Conservation (phyloP, 1,284 basidiomycete genomes). For the Apiotrichum sp. region DNA sequence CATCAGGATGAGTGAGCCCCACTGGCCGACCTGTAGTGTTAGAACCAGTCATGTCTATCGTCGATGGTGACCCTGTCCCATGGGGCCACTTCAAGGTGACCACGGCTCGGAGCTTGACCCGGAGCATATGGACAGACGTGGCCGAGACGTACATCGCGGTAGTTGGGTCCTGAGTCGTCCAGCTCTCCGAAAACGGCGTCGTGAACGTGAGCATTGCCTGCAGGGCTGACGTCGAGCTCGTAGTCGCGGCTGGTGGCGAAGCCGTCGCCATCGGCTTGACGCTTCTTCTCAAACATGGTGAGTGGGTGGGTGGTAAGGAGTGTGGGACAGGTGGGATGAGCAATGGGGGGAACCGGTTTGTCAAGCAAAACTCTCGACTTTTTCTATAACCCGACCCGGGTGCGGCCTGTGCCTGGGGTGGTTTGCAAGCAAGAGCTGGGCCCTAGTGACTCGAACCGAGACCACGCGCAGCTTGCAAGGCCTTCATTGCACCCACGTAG, state of each 20-base stretch:
- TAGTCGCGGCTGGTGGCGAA: neutral
- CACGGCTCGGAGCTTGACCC: neutral
- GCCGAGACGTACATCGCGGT: conserved; percentile 17
- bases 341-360: neutral
- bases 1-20: conserved; percentile 22
- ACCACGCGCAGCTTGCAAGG: too few species aligned
- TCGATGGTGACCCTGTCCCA: neutral
- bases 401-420: too few species aligned
- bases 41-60: neutral
- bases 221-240: neutral
- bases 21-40: conserved; percentile 13
- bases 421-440: too few species aligned
- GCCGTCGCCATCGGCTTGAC: neutral
- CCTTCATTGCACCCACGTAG: too few species aligned
- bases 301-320: neutral
- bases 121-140: neutral
- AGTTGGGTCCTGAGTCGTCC: conserved; percentile 22
- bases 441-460: too few species aligned
- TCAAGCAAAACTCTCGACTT: too few species aligned
- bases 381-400: too few species aligned
- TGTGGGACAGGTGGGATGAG: neutral
- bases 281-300: conserved; percentile 1
- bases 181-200: conserved; percentile 30
- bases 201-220: neutral
- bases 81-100: neutral